Percentiles rank a stretch among this genome's conserved stretches.
phyloP scores from a whole-genome alignment of 495 filamentous ascomycete species.

The Aspergillus nidulans region DNA sequence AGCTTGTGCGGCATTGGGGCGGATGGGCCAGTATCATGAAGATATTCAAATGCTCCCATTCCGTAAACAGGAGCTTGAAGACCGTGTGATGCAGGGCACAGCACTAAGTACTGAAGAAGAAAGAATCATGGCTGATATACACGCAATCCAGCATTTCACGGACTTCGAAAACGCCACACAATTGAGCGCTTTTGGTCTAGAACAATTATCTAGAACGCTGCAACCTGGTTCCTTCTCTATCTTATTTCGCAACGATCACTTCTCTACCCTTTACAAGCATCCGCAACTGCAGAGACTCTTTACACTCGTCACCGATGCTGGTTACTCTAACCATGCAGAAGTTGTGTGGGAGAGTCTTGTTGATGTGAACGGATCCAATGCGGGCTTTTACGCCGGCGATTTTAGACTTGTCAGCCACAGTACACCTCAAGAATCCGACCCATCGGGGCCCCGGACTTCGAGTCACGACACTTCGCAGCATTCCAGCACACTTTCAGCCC shows the following conservation, averaged over 20 bases:
- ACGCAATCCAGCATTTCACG: slow-evolving; percentile 77
- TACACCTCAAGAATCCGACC: slow-evolving; percentile 21
- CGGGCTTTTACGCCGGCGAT: slow-evolving; percentile 85
- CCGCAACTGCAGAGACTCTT: slow-evolving; percentile 66
- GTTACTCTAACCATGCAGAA: slow-evolving; percentile 83
- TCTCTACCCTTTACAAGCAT: slow-evolving; percentile 83
- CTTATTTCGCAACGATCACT: slow-evolving; percentile 95
- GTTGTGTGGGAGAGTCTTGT: slow-evolving; percentile 93
- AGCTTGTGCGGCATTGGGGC: slow-evolving; percentile 61
- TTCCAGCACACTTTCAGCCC: slow-evolving; percentile 21
- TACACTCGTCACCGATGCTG: slow-evolving; percentile 85
- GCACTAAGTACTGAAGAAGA: slow-evolving; percentile 57
- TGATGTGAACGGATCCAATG: slow-evolving; percentile 77
- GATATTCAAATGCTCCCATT: slow-evolving; percentile 86
- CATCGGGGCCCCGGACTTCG: slow-evolving; percentile 27
- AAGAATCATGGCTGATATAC: slow-evolving; percentile 72
- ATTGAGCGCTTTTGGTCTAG: slow-evolving; percentile 74
- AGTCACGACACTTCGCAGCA: slow-evolving; percentile 17
- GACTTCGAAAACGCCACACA: slow-evolving; percentile 71
- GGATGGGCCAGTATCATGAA: slow-evolving; percentile 78
- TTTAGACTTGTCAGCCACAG: slow-evolving; percentile 74
- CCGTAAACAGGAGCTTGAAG: slow-evolving; percentile 79
- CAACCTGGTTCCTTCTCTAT: slow-evolving; percentile 76
- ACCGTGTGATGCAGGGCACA: slow-evolving; percentile 58
- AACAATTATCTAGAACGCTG: slow-evolving; percentile 60